These are phyloP conservation scores for Cryphonectria japonica DNA, from an alignment of 2,329 filamentous ascomycete species.

Conservation along the genomic window DNA sequence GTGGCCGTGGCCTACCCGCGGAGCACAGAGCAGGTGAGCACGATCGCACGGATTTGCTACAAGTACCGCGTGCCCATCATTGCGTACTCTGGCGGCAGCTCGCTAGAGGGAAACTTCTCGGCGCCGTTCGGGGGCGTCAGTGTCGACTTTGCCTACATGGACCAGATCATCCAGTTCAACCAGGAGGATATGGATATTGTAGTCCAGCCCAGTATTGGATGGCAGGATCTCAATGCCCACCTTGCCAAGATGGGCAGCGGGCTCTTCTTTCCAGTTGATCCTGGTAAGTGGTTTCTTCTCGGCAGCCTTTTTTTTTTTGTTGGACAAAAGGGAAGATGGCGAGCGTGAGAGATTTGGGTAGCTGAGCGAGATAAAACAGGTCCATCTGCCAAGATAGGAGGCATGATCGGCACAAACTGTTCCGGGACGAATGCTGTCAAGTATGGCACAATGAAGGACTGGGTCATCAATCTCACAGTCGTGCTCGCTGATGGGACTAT, in stretches of 20 bases:
- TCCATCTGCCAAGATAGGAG: conserved; percentile 74
- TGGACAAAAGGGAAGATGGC: background rate
- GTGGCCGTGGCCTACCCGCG: conserved; percentile 68
- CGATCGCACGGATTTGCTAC: conserved; percentile 70
- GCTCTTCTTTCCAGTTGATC: conserved; percentile 90
- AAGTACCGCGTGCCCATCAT: conserved; percentile 83
- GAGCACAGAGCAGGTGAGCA: conserved; percentile 62
- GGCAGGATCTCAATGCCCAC: conserved; percentile 83
- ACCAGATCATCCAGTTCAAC: conserved; percentile 77
- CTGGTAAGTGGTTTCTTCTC: conserved; percentile 55
- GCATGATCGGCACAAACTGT: conserved; percentile 81
- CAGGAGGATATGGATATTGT: conserved; percentile 91
- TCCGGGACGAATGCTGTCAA: conserved; percentile 79
- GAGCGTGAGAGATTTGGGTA: background rate
- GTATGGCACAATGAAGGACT: conserved; percentile 84
- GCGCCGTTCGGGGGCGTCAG: conserved; percentile 85
- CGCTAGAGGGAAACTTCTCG: conserved; percentile 87
- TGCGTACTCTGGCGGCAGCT: conserved; percentile 83
- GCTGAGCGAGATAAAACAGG: conserved; percentile 38
- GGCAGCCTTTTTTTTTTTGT: no score
- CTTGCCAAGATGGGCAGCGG: conserved; percentile 70
- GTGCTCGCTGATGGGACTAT: conserved; percentile 78
- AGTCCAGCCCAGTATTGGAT: conserved; percentile 88
- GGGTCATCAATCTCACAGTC: conserved; percentile 79
- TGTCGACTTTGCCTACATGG: conserved; percentile 89